Percentiles rank a stretch among this genome's conserved stretches.
phyloP scores from a whole-genome alignment of 2,329 filamentous ascomycete species.

The Fusarium agapanthi region DNA sequence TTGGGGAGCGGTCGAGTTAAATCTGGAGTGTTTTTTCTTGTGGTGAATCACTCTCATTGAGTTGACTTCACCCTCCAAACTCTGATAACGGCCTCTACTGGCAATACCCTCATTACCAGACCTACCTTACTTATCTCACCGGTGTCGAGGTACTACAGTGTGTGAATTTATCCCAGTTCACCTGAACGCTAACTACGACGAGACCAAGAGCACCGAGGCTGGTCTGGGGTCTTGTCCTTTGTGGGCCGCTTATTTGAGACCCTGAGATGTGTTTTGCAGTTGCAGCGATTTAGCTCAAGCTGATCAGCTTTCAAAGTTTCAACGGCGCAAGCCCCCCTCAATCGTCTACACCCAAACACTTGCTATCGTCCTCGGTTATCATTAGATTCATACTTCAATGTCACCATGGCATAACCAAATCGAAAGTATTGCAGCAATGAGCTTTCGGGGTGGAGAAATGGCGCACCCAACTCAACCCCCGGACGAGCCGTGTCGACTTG shows the following conservation, averaged over 20 bases:
- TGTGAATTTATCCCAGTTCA: not conserved
- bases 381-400: not conserved
- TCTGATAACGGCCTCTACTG: not conserved
- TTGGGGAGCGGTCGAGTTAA: not conserved
- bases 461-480: constrained; percentile 36
- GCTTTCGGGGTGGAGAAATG: constrained; percentile 38
- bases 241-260: constrained; percentile 22
- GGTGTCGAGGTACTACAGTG: not conserved
- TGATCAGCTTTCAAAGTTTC: constrained; percentile 28
- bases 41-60: not conserved
- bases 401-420: constrained; percentile 23
- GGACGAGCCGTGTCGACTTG: constrained; percentile 34
- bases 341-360: constrained; percentile 7
- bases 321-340: constrained; percentile 30
- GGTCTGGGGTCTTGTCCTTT: constrained; percentile 17
- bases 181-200: constrained; percentile 18
- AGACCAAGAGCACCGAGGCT: constrained; percentile 11
- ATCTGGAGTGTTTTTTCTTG: too few relatives aligned
- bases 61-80: not conserved
- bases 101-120: not conserved
- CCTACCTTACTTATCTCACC: not conserved
- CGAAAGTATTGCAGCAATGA: constrained; percentile 35
- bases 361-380: not conserved
- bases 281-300: constrained; percentile 14
- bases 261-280: constrained; percentile 17